Evolutionary conservation across 768 basidiomycete species (phyloP).

Genomic region (Pulveroboletus sp.): DNA sequence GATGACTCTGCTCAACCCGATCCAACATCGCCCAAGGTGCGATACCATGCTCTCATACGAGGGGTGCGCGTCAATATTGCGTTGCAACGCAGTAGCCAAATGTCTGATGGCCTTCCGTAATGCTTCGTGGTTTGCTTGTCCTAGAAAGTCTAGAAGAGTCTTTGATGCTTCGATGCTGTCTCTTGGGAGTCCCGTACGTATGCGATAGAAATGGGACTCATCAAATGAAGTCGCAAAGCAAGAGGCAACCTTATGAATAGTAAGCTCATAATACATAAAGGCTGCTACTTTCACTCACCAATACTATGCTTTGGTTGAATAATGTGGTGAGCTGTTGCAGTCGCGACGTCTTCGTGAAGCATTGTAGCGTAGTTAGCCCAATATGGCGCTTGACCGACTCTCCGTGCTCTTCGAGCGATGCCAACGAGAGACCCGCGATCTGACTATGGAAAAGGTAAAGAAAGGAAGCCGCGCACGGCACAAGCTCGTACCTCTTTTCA

Average conservation of each 20-base stretch:
- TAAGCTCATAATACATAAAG: constrained; percentile 3
- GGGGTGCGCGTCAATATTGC: constrained; percentile 13
- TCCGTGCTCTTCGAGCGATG: constrained; percentile 39
- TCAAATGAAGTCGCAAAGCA: constrained; percentile 46
- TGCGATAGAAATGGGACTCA: constrained; percentile 13
- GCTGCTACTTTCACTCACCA: constrained; percentile 35
- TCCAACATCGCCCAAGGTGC: constrained; percentile 51
- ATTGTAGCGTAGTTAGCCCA: constrained; percentile 38
- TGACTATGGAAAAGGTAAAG: constrained; percentile 35
- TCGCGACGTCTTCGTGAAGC: constrained; percentile 37
- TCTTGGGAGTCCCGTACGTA: constrained; percentile 4
- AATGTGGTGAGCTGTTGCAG: constrained; percentile 41
- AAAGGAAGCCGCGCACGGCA: not conserved
- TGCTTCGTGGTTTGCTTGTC: constrained; percentile 30
- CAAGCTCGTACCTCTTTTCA: constrained; percentile 37
- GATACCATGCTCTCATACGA: constrained; percentile 26
- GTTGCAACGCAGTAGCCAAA: constrained; percentile 27
- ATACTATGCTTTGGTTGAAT: constrained; percentile 38
- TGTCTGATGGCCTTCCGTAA: constrained; percentile 35
- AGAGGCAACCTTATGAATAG: constrained; percentile 36
- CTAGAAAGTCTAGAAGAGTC: constrained; percentile 31
- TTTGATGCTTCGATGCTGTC: constrained; percentile 19
- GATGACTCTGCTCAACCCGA: constrained; percentile 57
- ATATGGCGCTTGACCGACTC: constrained; percentile 37
- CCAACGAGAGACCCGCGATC: constrained; percentile 37